Base-by-base conservation (phyloP, 768 basidiomycete genomes). In the Suillus occidentalis region DNA sequence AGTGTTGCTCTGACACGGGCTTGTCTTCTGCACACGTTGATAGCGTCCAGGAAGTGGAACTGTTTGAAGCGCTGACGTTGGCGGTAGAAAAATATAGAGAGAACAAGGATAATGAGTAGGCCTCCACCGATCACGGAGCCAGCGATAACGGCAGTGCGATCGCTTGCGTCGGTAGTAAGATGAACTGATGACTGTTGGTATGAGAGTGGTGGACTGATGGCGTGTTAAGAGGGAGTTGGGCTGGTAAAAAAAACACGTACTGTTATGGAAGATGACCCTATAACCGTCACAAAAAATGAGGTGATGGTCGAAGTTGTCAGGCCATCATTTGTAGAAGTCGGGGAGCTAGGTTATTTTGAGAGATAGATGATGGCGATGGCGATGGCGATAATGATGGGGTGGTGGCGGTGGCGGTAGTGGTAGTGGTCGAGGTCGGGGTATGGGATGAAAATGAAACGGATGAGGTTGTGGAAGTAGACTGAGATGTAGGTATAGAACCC, bases 111-210 rank as follows among this genome's bases (percentile, higher is more conserved):
- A 14, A 84, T 59, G 37, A 83, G 52, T 9, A 75, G 71, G 18
- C 79, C 75, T 10, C 71, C 77, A 2, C 76, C 82, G 6, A 77
- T 75, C 37, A 81, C 80, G 4, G 78, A 72, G 4, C 81, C 82
- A 4, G 79, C 81, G 37, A 84, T 83, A 47, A 81, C 73, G 45
- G 78, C 77, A 1, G 78, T 81, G 22, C 80, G 81, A 5, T 72
- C 52, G 37, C 55, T 63, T 28, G 66, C 40, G 2, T 65, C 63
- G 18, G 65, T 45, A 16, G 39, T 28, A 36, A 0, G 14, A 1
- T 40, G 43, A 2, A 12, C 68, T 68, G 49, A 76, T 71, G 36
- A 69, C 72, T 7, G 47, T 72, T 13, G 74, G 71, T 7, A 70
- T 61, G 0, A 61, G 5, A 4, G 67, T 69, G 22, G 55, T 22